Evolutionary conservation across 768 basidiomycete species (phyloP).

Genomic region (Macrolepiota albuminosa): DNA sequence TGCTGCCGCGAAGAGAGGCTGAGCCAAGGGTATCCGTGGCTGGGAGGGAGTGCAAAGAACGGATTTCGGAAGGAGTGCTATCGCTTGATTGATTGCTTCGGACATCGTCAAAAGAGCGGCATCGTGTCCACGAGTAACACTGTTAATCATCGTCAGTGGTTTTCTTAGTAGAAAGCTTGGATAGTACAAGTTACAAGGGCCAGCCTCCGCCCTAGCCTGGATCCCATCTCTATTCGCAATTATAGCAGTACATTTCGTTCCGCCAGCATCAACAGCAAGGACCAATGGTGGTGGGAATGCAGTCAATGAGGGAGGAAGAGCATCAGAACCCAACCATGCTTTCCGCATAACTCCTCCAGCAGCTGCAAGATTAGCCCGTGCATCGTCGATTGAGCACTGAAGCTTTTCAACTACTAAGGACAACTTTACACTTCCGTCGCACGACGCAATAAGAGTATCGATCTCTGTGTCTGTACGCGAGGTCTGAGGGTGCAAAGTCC

Average conservation of each 20-base stretch:
- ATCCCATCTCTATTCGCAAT: constrained; percentile 18
- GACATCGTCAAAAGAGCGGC: constrained; percentile 17
- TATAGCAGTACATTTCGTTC: constrained; percentile 21
- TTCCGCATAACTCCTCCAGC: constrained; percentile 19
- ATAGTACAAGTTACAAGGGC: constrained; percentile 24
- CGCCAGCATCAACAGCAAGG: constrained; percentile 23
- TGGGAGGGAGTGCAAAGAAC: neutral
- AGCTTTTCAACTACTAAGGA: constrained; percentile 24
- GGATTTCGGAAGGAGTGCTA: constrained; percentile 7
- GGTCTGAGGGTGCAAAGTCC: constrained; percentile 19
- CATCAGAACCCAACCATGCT: constrained; percentile 8
- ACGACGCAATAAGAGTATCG: constrained; percentile 24
- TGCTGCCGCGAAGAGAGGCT: constrained; percentile 16
- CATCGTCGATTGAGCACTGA: constrained; percentile 16
- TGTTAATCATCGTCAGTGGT: neutral
- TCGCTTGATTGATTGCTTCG: constrained; percentile 11
- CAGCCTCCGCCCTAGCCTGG: constrained; percentile 17
- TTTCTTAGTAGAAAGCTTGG: neutral
- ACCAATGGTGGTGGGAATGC: constrained; percentile 11
- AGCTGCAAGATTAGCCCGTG: constrained; percentile 10
- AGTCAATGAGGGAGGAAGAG: neutral
- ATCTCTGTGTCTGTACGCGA: constrained; percentile 21
- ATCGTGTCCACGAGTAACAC: constrained; percentile 22
- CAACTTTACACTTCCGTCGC: constrained; percentile 26
- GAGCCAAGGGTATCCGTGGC: neutral